These are phyloP conservation scores for Pythium insidiosum DNA, from an alignment of 352 stramenopile species.

Conservation along the genomic window DNA sequence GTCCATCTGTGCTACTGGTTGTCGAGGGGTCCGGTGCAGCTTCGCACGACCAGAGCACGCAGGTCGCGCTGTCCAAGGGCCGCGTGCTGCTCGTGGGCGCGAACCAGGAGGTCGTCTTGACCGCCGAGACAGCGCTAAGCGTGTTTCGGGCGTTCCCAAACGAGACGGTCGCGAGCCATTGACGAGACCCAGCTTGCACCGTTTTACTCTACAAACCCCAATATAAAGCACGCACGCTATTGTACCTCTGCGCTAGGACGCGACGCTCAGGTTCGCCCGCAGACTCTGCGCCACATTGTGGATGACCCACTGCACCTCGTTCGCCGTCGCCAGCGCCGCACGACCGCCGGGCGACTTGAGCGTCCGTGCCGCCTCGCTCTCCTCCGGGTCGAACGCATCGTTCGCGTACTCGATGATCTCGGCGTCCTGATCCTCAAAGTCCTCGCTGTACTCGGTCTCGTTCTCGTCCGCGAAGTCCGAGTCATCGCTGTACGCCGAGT, in stretches of 20 bases:
- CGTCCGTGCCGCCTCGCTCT: too few relatives aligned
- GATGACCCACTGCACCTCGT: constrained; percentile 73
- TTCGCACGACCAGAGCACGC: neutral
- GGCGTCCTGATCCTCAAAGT: constrained; percentile 71
- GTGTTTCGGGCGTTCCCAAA: constrained; percentile 14
- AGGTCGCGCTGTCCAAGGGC: constrained; percentile 1
- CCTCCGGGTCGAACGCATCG: constrained; percentile 45
- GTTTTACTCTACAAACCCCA: too few relatives aligned
- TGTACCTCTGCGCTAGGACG: too few relatives aligned
- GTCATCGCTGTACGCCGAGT: constrained; percentile 73
- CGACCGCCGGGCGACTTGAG: constrained; percentile 11
- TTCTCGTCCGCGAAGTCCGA: constrained; percentile 59
- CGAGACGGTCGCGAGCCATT: constrained; percentile 1
- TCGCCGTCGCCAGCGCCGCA: constrained; percentile 14
- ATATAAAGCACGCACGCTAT: too few relatives aligned
- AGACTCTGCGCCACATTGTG: constrained; percentile 61
- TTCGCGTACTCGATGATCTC: constrained; percentile 77
- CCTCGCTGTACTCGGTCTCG: constrained; percentile 71
- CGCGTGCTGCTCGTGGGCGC: constrained; percentile 9
- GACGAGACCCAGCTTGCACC: too few relatives aligned
- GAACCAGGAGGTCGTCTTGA: constrained; percentile 3
- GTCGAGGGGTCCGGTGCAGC: constrained; percentile 1
- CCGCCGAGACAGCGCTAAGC: neutral
- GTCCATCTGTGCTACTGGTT: constrained; percentile 9
- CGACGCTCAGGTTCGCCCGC: constrained; percentile 40